Evolutionary conservation across 768 basidiomycete genomes (phyloP), one percentile per base, ranked within the genome.

Genomic region (Paxillus ammoniavirescens): DNA sequence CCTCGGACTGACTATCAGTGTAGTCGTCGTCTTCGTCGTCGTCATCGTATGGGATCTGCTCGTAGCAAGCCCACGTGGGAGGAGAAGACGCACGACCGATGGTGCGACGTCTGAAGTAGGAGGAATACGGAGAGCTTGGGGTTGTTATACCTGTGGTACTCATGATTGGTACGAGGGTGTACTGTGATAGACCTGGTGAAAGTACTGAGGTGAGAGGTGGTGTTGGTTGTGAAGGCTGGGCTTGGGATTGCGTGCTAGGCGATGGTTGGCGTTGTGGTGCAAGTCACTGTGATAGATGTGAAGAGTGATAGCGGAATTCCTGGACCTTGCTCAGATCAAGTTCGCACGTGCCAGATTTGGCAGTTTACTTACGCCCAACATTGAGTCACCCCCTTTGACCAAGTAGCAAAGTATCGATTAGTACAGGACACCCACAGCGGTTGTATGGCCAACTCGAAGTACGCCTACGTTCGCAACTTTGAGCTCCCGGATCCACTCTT

Each of bases 391-490:
- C 31, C 31, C 6, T 26, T 26, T n/a, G n/a, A 37, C 37, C 35
- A 38, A 18, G 36, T 21, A 35, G 26, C 26, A 3, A 26, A 26
- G 23, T 26, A 26, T 26, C 26, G n/a, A n/a, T 10, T 48, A 30
- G 17, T 37, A 31, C 26, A 21, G n/a, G 5, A 38, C 13, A 38
- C n/a, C n/a, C 4, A 23, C 31, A 42, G 43, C 28, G 31, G 18
- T 10, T 14, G 23, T 33, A 98, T 99, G 96, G 93, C 96, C 13
- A 91, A 89, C 61, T 88, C 91, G n/a, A 88, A 84, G 64, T 99
- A 85, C 63, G 87, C 89, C 40, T 96, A 98, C 71, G 97, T 98
- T 12, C 82, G 85, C 60, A 80, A 80, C 35, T 98, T 89, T 67
- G 96, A 99, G 69, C 82, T 92, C 0, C 89, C 92, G 6, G 97